These are phyloP conservation scores for Auricularia sp. DNA, from an alignment of 768 basidiomycete genomes.

Conservation along the genomic window DNA sequence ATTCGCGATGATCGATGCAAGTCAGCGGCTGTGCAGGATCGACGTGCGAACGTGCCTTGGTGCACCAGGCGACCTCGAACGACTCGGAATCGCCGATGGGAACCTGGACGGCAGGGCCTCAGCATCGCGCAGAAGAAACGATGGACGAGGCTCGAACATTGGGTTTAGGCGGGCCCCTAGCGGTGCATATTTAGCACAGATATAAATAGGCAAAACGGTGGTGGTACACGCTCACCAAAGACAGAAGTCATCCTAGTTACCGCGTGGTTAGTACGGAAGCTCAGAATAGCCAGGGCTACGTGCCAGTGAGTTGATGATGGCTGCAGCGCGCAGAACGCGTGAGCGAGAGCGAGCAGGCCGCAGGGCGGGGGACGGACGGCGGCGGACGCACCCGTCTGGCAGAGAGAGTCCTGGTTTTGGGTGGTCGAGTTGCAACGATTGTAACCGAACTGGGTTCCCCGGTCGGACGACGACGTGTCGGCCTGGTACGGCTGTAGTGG, in stretches of 20 bases:
- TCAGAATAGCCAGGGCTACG: neutral
- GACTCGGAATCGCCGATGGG: constrained; percentile 61
- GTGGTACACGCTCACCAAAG: neutral
- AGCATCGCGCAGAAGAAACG: neutral
- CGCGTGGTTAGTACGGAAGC: neutral
- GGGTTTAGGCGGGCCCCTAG: neutral
- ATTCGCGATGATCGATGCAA: too few relatives aligned
- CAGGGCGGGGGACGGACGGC: constrained; percentile 35
- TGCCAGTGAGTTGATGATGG: neutral
- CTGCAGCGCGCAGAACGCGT: neutral
- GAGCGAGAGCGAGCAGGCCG: neutral
- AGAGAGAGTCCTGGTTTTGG: constrained; percentile 47
- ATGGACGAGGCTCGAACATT: neutral
- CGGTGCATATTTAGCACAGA: neutral
- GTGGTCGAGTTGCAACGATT: constrained; percentile 62
- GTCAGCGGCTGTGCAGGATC: neutral
- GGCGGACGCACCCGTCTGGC: constrained; percentile 53
- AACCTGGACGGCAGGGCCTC: constrained; percentile 33
- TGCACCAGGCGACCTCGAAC: constrained; percentile 65
- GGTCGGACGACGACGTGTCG: constrained; percentile 26
- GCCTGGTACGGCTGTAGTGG: constrained; percentile 20
- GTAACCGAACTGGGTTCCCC: constrained; percentile 56
- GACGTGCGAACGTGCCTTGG: neutral
- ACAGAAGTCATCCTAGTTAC: neutral
- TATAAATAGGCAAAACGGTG: neutral